phyloP scores from a whole-genome alignment of 768 basidiomycete genomes.

The Mycena galericulata region DNA sequence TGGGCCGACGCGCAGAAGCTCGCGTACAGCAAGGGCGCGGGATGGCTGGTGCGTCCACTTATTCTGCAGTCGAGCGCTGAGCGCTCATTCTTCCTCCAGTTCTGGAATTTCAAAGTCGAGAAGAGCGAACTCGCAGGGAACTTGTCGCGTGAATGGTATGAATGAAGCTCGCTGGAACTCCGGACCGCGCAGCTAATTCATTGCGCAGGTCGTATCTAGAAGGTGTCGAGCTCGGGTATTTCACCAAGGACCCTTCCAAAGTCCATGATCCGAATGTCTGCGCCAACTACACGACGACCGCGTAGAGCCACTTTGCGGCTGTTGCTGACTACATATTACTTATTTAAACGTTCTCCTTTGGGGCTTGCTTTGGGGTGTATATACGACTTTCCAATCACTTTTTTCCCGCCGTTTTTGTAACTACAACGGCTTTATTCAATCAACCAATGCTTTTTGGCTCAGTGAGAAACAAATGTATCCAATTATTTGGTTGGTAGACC shows the following conservation, averaged over 20 bases:
- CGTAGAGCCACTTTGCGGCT: no score
- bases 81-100: slow-evolving; percentile 46
- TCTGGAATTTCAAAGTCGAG: slow-evolving; percentile 84
- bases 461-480: no score
- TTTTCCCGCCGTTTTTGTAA: no score
- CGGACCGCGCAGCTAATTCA: not conserved
- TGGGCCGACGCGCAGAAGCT: slow-evolving; percentile 78
- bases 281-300: no score
- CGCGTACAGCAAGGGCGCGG: slow-evolving; percentile 61
- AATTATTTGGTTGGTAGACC: no score
- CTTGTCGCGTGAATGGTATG: slow-evolving; percentile 72
- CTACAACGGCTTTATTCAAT: no score
- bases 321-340: no score
- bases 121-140: slow-evolving; percentile 61
- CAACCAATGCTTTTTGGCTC: no score
- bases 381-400: no score
- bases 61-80: not conserved
- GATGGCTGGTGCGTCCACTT: slow-evolving; percentile 72
- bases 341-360: no score
- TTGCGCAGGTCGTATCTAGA: slow-evolving; percentile 76
- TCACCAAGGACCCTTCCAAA: slow-evolving; percentile 72
- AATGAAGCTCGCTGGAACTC: not conserved
- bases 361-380: no score
- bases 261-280: slow-evolving; percentile 74
- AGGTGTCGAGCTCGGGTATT: slow-evolving; percentile 66